Percentiles rank a stretch among this genome's conserved stretches.
phyloP scores from a whole-genome alignment of 768 basidiomycete genomes.

The Amylocystis lapponica region DNA sequence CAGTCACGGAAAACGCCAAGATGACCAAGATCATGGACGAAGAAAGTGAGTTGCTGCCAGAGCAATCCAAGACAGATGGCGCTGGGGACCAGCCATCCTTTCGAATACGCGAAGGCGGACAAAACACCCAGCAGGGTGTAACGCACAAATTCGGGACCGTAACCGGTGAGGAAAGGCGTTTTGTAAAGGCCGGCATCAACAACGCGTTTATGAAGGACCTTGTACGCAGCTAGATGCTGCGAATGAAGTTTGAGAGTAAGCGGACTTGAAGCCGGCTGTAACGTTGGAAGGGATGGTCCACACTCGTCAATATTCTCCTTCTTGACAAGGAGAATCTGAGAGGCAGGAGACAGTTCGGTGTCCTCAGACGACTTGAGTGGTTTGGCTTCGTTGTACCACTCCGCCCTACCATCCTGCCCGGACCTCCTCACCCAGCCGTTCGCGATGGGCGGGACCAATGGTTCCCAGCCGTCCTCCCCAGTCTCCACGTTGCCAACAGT shows the following conservation, averaged over 20 bases:
- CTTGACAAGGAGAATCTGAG: slow-evolving; percentile 61
- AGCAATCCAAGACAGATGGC: slow-evolving; percentile 80
- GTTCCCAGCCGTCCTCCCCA: slow-evolving; percentile 53
- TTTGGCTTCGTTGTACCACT: slow-evolving; percentile 62
- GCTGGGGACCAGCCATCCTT: slow-evolving; percentile 64
- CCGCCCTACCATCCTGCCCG: slow-evolving; percentile 34
- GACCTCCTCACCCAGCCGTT: slow-evolving; percentile 72
- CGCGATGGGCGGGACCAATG: slow-evolving; percentile 82
- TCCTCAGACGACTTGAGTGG: slow-evolving; percentile 31
- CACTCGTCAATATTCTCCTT: slow-evolving; percentile 29
- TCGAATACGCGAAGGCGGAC: slow-evolving; percentile 56
- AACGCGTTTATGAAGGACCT: slow-evolving; percentile 68
- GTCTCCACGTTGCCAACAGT: slow-evolving; percentile 62
- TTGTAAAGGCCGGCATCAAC: slow-evolving; percentile 78
- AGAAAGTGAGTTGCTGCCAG: slow-evolving; percentile 95
- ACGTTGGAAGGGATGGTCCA: slow-evolving; percentile 35
- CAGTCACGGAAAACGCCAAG: slow-evolving; percentile 89
- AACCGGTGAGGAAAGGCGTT: slow-evolving; percentile 78
- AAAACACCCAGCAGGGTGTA: slow-evolving; percentile 59
- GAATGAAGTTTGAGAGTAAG: slow-evolving; percentile 56
- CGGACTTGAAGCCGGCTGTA: slow-evolving; percentile 47
- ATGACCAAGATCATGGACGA: slow-evolving; percentile 93
- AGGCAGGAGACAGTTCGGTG: slow-evolving; percentile 17
- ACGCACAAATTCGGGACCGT: slow-evolving; percentile 83
- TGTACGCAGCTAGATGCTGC: slow-evolving; percentile 73